These are phyloP conservation scores for Pseudogymnoascus sp. DNA, from an alignment of 2,329 filamentous ascomycete genomes.

Conservation along the genomic window DNA sequence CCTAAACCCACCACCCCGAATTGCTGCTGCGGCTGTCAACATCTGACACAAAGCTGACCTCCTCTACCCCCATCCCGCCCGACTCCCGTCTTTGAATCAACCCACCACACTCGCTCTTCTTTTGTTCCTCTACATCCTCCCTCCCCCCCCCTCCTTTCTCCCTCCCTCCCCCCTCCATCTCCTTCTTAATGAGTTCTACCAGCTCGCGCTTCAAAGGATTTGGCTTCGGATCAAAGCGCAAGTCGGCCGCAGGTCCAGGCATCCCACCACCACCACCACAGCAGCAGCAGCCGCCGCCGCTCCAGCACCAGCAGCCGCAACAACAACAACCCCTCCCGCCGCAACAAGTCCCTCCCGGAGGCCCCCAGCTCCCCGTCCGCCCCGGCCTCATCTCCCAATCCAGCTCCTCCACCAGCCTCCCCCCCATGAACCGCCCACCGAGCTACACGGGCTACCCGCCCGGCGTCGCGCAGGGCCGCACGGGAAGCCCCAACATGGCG, in stretches of 20 bases:
- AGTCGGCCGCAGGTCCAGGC: conserved; percentile 43
- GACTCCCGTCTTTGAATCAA: background rate
- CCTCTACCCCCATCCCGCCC: background rate
- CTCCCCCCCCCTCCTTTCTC: conserved; percentile 25
- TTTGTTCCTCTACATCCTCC: conserved; percentile 18
- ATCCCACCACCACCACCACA: background rate
- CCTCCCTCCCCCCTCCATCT: conserved; percentile 24
- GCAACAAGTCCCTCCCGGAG: conserved; percentile 20
- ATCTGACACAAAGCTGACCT: background rate
- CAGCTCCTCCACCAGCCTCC: conserved; percentile 40
- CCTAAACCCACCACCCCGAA: background rate
- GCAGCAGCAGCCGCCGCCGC: background rate
- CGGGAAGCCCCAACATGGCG: conserved; percentile 31
- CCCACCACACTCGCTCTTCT: conserved; percentile 7
- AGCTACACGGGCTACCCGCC: conserved; percentile 48
- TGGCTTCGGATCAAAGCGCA: conserved; percentile 69
- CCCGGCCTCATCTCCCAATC: conserved; percentile 12
- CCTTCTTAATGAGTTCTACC: conserved; percentile 63
- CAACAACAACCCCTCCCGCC: conserved; percentile 39
- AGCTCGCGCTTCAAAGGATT: conserved; percentile 72
- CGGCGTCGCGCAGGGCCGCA: conserved; percentile 40
- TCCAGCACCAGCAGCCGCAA: background rate
- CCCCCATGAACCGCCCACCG: conserved; percentile 58
- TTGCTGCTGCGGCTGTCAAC: background rate
- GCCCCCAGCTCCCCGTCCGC: conserved; percentile 19